Percentiles rank a stretch among this genome's conserved stretches.
phyloP scores from a whole-genome alignment of 495 filamentous ascomycete genomes.

The Hypoxylon lienhwacheense region DNA sequence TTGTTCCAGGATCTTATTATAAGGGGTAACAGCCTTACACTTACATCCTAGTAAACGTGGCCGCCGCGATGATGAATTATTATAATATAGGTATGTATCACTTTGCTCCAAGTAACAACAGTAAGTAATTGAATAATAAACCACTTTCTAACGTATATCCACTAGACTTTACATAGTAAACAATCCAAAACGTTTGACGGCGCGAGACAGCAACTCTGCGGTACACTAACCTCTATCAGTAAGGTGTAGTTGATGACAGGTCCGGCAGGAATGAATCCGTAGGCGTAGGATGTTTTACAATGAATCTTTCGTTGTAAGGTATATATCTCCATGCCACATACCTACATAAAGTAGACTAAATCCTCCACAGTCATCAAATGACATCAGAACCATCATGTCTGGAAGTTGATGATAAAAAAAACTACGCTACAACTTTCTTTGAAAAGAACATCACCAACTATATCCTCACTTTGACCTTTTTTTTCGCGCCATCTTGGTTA shows the following conservation, averaged over 20 bases:
- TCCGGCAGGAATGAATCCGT: slow-evolving; percentile 27
- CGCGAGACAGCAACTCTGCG: slow-evolving; percentile 22
- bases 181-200: slow-evolving; percentile 12
- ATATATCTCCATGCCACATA: slow-evolving; percentile 19
- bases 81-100: no score
- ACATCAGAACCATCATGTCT: no score
- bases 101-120: slow-evolving; percentile 5
- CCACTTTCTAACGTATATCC: no score
- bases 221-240: slow-evolving; percentile 18
- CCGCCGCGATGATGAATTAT: no score
- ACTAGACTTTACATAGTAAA: no score
- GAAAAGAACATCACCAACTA: not conserved
- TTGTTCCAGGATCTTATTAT: no score
- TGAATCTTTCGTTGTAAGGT: slow-evolving; percentile 9
- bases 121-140: no score
- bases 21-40: no score
- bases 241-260: slow-evolving; percentile 34
- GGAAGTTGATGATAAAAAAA: no score
- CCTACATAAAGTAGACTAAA: slow-evolving; percentile 22
- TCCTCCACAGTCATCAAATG: slow-evolving; percentile 21
- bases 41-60: slow-evolving; percentile 16
- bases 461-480: slow-evolving; percentile 4
- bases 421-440: no score
- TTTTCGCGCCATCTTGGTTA: slow-evolving; percentile 14
- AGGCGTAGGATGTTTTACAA: slow-evolving; percentile 9